phyloP scores from a whole-genome alignment of 164 flowering plant genomes.

The Houttuynia cordata region DNA sequence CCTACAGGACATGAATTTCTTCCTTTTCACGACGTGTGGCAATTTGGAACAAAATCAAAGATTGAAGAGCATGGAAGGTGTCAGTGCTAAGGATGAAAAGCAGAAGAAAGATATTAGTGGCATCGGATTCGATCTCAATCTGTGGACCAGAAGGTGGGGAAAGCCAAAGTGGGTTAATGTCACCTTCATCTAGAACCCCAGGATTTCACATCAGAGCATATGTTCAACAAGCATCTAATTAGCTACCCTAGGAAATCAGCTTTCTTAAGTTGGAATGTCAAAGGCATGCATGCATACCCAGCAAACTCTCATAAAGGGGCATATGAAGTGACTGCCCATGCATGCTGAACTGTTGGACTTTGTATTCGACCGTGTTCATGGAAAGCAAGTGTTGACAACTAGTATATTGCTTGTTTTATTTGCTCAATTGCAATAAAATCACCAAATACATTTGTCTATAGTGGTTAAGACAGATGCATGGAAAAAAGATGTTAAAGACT shows the following conservation, averaged over 20 bases:
- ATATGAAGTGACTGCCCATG: too few species aligned
- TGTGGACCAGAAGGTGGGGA: slow-evolving; percentile 3
- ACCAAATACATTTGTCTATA: background rate
- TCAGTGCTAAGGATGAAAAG: slow-evolving; percentile 4
- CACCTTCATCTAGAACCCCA: slow-evolving; percentile 4
- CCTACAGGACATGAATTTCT: too few species aligned
- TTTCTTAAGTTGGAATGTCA: background rate
- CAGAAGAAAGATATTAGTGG: background rate
- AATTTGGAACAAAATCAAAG: background rate
- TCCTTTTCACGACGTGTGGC: background rate
- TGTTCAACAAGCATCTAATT: slow-evolving; percentile 1
- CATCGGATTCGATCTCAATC: slow-evolving; percentile 5
- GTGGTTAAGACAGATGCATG: too few species aligned
- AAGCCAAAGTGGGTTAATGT: slow-evolving; percentile 10
- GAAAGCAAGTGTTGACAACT: background rate
- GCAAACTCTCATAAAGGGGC: background rate
- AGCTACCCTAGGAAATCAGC: background rate
- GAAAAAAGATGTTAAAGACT: too few species aligned
- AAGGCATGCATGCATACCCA: background rate
- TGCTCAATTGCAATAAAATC: background rate
- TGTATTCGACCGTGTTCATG: background rate
- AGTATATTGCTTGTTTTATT: background rate
- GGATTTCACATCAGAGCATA: background rate
- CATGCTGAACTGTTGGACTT: background rate
- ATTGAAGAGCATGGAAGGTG: background rate